These are phyloP conservation scores for Dothistroma septosporum DNA, from an alignment of 2,329 filamentous ascomycete species.

Conservation along the genomic window DNA sequence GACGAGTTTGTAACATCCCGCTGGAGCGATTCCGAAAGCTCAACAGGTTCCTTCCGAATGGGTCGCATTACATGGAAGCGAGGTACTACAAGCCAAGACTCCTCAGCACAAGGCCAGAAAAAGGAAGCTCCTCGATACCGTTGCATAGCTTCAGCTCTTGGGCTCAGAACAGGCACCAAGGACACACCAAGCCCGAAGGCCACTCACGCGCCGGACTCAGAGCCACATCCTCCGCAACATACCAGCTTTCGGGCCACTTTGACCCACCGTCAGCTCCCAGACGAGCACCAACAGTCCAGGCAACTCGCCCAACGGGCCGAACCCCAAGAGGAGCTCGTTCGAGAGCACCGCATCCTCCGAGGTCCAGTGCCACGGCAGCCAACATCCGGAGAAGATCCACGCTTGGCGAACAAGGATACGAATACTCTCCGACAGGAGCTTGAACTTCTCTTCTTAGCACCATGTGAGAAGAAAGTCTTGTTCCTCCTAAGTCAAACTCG, in stretches of 20 bases:
- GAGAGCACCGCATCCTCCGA: not conserved
- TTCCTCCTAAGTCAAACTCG: not conserved
- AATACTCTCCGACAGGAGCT: not conserved
- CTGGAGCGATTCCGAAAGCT: not conserved
- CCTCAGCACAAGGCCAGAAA: not conserved
- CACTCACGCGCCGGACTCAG: slow-evolving; percentile 1
- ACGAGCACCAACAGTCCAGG: slow-evolving; percentile 1
- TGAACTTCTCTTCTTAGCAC: slow-evolving; percentile 2
- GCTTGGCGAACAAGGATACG: not conserved
- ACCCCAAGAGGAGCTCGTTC: not conserved
- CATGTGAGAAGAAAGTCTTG: slow-evolving; percentile 3
- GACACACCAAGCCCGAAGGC: not conserved
- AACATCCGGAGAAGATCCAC: not conserved
- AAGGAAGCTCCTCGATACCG: not conserved
- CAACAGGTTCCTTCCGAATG: not conserved
- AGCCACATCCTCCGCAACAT: slow-evolving; percentile 2
- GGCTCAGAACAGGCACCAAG: not conserved
- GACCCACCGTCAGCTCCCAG: not conserved
- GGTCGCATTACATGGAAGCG: not conserved
- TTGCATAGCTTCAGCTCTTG: not conserved
- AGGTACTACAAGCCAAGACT: not conserved
- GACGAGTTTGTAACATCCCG: not conserved
- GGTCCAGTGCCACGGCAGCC: slow-evolving; percentile 6
- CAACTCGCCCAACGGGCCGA: not conserved
- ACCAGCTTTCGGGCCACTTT: not conserved